Conservation (phyloP, 176 grass and related monocot species). For the Oryza glaberrima region DNA sequence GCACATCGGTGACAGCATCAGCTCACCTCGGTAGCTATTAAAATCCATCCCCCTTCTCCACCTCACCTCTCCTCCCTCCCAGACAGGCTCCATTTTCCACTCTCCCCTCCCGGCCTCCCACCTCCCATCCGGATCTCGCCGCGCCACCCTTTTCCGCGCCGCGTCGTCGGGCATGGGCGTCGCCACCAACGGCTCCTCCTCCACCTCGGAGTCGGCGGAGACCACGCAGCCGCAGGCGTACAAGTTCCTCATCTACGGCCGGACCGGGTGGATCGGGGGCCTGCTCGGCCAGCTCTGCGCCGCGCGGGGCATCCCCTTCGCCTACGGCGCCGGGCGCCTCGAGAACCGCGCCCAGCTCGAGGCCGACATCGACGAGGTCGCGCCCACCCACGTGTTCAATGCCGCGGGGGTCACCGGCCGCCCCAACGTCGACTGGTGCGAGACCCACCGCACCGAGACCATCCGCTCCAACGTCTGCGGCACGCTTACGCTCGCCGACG, state of each 20-base stretch:
- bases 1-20: background rate
- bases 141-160: background rate
- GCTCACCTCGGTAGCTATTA: conserved; percentile 19
- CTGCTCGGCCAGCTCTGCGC: conserved; percentile 69
- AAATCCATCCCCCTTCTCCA: conserved; percentile 10
- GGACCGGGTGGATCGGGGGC: conserved; percentile 85
- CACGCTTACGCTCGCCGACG: conserved; percentile 84
- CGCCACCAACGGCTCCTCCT: conserved; percentile 56
- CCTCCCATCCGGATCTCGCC: conserved; percentile 33
- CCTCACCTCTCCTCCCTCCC: conserved; percentile 16
- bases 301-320: conserved; percentile 59
- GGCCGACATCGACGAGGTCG: conserved; percentile 54
- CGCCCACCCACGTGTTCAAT: conserved; percentile 82
- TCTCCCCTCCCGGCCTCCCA: background rate
- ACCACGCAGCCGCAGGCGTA: conserved; percentile 24
- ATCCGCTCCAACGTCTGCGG: conserved; percentile 82
- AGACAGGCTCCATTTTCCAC: background rate
- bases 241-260: conserved; percentile 92
- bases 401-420: conserved; percentile 88
- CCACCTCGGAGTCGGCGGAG: conserved; percentile 10
- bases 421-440: conserved; percentile 93
- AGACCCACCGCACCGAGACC: conserved; percentile 74
- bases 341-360: conserved; percentile 70
- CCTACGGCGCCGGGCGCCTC: conserved; percentile 69
- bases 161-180: conserved; percentile 44